phyloP scores from a whole-genome alignment of 257 asterid genomes.

The Cordia subcordata region DNA sequence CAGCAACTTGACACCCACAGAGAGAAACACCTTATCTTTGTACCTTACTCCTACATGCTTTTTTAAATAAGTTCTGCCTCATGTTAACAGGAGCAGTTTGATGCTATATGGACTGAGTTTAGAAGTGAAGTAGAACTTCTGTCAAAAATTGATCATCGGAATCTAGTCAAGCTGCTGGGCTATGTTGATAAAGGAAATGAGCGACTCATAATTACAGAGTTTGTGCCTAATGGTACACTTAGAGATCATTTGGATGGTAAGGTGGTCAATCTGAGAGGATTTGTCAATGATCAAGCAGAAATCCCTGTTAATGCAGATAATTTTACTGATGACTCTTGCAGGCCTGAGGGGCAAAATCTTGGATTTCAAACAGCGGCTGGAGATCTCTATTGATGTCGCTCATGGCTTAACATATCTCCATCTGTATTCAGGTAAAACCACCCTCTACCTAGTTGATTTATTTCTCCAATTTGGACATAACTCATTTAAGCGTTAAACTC shows the following conservation, averaged over 20 bases:
- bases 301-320: conserved; percentile 2
- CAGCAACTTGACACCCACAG: no score
- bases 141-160: conserved; percentile 93
- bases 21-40: neutral
- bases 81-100: conserved; percentile 52
- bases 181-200: conserved; percentile 81
- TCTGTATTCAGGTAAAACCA: conserved; percentile 71
- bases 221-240: conserved; percentile 90
- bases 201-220: conserved; percentile 85
- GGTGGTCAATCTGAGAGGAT: conserved; percentile 14
- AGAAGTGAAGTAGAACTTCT: conserved; percentile 92
- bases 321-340: conserved; percentile 31
- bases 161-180: conserved; percentile 92
- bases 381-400: conserved; percentile 85
- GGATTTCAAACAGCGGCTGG: conserved; percentile 93
- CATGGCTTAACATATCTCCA: conserved; percentile 95
- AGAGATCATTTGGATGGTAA: conserved; percentile 97
- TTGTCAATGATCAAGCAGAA: conserved; percentile 5
- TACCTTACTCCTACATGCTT: neutral
- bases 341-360: conserved; percentile 68
- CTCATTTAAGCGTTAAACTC: neutral
- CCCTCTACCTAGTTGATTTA: conserved; percentile 11
- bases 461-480: conserved; percentile 6
- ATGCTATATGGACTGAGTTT: conserved; percentile 58
- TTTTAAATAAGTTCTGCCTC: neutral